Conservation (phyloP, 129 eudicot genomes). For the Dittrichia graveolens region DNA sequence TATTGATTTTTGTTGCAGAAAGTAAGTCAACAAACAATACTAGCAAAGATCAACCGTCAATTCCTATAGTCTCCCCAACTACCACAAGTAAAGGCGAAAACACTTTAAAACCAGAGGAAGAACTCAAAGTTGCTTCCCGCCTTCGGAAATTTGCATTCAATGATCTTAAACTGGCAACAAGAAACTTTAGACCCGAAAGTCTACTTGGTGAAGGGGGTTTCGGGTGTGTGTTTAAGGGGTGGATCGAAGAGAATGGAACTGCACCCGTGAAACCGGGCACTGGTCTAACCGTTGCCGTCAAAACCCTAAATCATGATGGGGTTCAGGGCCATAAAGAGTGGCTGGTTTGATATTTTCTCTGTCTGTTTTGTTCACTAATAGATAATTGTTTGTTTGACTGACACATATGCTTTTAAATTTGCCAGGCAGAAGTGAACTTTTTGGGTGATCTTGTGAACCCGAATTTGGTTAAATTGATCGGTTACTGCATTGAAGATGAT, state of each 20-base stretch:
- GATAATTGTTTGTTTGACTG: neutral
- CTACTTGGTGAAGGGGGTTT: conserved; percentile 96
- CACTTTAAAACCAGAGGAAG: conserved; percentile 73
- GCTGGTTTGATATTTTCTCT: conserved; percentile 64
- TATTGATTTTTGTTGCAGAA: conserved; percentile 42
- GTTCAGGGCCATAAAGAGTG: conserved; percentile 99
- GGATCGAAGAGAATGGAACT: conserved; percentile 97
- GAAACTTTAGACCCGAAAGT: conserved; percentile 94
- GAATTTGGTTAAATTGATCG: conserved; percentile 91
- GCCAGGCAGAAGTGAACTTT: conserved; percentile 91
- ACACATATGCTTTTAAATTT: neutral
- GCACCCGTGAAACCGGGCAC: conserved; percentile 98
- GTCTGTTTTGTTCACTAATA: neutral
- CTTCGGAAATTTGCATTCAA: conserved; percentile 82
- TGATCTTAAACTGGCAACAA: conserved; percentile 86
- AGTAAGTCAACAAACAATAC: conserved; percentile 56
- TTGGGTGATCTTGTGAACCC: conserved; percentile 88
- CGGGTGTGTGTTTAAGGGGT: conserved; percentile 94
- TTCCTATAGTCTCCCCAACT: conserved; percentile 48
- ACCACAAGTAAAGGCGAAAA: conserved; percentile 71
- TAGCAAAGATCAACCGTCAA: conserved; percentile 60
- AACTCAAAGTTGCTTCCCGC: conserved; percentile 76
- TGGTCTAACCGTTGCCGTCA: conserved; percentile 95
- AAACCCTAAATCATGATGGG: conserved; percentile 94
- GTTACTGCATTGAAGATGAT: conserved; percentile 97